phyloP scores from a whole-genome alignment of 2,329 filamentous ascomycete genomes.

The Metarhizium humberi region DNA sequence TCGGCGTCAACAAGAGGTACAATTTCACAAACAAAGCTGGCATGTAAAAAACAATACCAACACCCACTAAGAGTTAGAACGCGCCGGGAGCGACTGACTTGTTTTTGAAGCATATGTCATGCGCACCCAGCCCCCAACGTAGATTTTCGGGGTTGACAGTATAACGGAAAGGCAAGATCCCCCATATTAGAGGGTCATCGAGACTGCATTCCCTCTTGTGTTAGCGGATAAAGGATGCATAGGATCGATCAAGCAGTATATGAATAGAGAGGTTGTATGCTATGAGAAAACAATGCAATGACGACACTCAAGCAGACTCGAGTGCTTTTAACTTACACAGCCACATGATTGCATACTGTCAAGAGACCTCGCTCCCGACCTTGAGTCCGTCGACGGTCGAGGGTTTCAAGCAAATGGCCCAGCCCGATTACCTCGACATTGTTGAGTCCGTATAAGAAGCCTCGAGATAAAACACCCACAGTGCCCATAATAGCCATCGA shows the following conservation, averaged over 20 bases:
- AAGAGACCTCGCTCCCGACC: conserved; percentile 67
- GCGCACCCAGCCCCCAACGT: conserved; percentile 83
- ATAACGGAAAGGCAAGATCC: conserved; percentile 69
- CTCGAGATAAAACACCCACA: conserved; percentile 60
- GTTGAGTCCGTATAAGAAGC: conserved; percentile 68
- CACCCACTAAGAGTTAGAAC: background rate
- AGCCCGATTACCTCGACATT: conserved; percentile 68
- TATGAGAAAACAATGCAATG: background rate
- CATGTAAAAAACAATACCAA: background rate
- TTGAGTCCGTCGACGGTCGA: conserved; percentile 62
- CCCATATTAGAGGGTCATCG: conserved; percentile 94
- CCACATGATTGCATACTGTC: conserved; percentile 49
- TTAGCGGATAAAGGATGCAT: background rate
- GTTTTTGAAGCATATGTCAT: conserved; percentile 91
- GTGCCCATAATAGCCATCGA: conserved; percentile 69
- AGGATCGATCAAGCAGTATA: background rate
- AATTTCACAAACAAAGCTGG: background rate
- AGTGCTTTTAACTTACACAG: conserved; percentile 19
- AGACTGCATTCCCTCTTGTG: conserved; percentile 43
- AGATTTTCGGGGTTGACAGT: conserved; percentile 63
- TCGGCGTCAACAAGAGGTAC: background rate
- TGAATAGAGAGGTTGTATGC: background rate
- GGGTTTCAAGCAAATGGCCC: conserved; percentile 61
- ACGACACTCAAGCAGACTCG: background rate
- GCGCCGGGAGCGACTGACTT: conserved; percentile 41